Evolutionary conservation across 257 asterid genomes (phyloP).

Genomic region (Thymus mandschuricus): DNA sequence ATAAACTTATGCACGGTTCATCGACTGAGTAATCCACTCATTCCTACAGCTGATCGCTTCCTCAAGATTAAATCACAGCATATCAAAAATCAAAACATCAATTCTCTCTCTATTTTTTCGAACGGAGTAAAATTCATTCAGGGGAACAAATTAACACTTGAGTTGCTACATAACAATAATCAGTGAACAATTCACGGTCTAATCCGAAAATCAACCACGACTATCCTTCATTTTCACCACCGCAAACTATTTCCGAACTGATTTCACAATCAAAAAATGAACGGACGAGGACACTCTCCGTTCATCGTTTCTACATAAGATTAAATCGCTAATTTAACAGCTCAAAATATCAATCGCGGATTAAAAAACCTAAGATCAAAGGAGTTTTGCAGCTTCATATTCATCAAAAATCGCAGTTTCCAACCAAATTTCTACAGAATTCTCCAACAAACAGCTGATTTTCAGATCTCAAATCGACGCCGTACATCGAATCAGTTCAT

Average conservation of each 20-base stretch:
- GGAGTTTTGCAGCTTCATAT: slow-evolving; percentile 10
- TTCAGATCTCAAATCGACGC: slow-evolving; percentile 33
- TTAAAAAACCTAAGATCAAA: slow-evolving; percentile 8
- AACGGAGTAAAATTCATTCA: neutral
- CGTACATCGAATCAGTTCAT: slow-evolving; percentile 2
- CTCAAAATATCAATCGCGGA: neutral
- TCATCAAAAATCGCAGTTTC: neutral
- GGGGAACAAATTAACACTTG: neutral
- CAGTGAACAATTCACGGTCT: neutral
- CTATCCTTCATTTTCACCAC: slow-evolving; percentile 1
- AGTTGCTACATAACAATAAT: neutral
- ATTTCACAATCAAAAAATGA: neutral
- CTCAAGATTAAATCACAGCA: neutral
- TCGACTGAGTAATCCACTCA: neutral
- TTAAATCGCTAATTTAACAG: too few relatives aligned
- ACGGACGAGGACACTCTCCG: neutral
- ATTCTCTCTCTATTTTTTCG: neutral
- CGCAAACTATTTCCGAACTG: neutral
- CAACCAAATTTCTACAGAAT: neutral
- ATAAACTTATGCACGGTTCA: neutral
- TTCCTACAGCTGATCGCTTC: neutral
- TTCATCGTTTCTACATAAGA: too few relatives aligned
- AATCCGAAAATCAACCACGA: neutral
- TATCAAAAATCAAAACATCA: neutral
- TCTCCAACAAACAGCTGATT: neutral